These are phyloP conservation scores for Onygenales sp. DNA, from an alignment of 2,329 filamentous ascomycete species.

Conservation along the genomic window DNA sequence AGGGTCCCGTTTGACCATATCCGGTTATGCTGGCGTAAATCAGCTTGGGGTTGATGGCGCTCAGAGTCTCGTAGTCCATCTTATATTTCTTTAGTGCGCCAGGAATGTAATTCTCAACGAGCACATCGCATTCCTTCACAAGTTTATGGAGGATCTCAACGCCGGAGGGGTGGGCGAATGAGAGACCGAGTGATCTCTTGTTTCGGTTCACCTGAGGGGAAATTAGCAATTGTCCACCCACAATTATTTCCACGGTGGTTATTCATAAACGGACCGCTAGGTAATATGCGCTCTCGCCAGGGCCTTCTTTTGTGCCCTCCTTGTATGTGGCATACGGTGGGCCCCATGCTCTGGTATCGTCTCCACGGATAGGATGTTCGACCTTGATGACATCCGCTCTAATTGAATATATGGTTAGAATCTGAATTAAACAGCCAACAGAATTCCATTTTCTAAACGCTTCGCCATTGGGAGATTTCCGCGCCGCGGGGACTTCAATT, in stretches of 20 bases:
- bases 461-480: background rate
- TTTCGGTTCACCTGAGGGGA: slow-evolving; percentile 77
- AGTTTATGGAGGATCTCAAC: slow-evolving; percentile 81
- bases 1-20: slow-evolving; percentile 91
- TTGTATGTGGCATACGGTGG: slow-evolving; percentile 82
- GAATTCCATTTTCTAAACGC: background rate
- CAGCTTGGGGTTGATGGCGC: slow-evolving; percentile 70
- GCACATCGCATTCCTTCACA: slow-evolving; percentile 73
- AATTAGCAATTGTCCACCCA: background rate
- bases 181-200: slow-evolving; percentile 87
- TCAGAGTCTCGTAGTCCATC: slow-evolving; percentile 77
- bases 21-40: slow-evolving; percentile 96
- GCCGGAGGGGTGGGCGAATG: slow-evolving; percentile 76
- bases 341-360: slow-evolving; percentile 94
- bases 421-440: slow-evolving; percentile 4
- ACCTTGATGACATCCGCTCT: slow-evolving; percentile 96
- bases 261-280: slow-evolving; percentile 54
- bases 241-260: background rate
- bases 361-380: slow-evolving; percentile 81
- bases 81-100: slow-evolving; percentile 81
- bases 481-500: background rate
- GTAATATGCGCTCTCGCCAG: slow-evolving; percentile 93
- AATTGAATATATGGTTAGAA: slow-evolving; percentile 15
- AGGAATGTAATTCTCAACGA: slow-evolving; percentile 95
- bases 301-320: slow-evolving; percentile 47